Percentiles rank a stretch among this genome's conserved stretches.
phyloP scores from a whole-genome alignment of 2,329 filamentous ascomycete species.

The Trichophyton schoenleinii region DNA sequence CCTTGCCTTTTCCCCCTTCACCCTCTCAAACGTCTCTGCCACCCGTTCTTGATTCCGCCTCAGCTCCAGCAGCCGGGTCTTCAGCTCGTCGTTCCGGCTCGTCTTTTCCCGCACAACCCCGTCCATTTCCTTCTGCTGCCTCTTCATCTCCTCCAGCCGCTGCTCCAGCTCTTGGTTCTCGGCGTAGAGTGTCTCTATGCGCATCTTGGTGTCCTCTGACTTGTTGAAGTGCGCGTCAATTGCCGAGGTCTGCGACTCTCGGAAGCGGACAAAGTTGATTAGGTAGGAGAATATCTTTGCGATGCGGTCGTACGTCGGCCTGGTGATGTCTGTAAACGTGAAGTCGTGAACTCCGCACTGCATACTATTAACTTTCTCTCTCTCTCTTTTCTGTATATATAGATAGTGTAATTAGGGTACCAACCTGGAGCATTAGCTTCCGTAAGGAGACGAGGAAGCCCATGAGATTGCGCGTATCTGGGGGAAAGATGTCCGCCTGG shows the following conservation, averaged over 20 bases:
- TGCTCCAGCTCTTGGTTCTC: constrained; percentile 81
- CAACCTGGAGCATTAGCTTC: constrained; percentile 57
- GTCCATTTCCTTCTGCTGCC: constrained; percentile 69
- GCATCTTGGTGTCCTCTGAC: constrained; percentile 68
- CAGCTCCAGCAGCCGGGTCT: constrained; percentile 66
- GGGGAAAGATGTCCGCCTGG: constrained; percentile 67
- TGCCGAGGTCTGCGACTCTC: constrained; percentile 76
- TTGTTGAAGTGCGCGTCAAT: constrained; percentile 94
- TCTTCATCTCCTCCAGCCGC: constrained; percentile 66
- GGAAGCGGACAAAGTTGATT: constrained; percentile 97
- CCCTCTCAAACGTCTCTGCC: constrained; percentile 66
- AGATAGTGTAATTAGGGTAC: background rate
- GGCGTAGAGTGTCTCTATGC: constrained; percentile 72
- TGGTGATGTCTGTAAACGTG: constrained; percentile 80
- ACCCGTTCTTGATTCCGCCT: constrained; percentile 72
- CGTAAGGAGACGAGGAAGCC: constrained; percentile 82
- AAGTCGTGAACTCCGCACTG: constrained; percentile 89
- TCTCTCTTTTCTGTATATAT: background rate
- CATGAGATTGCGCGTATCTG: constrained; percentile 87
- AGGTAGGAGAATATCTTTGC: constrained; percentile 95
- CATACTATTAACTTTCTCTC: background rate
- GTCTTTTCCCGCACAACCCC: constrained; percentile 72
- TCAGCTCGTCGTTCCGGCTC: constrained; percentile 73
- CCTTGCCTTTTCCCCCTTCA: constrained; percentile 65
- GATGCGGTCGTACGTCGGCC: constrained; percentile 76